Evolutionary conservation across 164 flowering plant genomes (phyloP).

Genomic region (Malania oleifera): DNA sequence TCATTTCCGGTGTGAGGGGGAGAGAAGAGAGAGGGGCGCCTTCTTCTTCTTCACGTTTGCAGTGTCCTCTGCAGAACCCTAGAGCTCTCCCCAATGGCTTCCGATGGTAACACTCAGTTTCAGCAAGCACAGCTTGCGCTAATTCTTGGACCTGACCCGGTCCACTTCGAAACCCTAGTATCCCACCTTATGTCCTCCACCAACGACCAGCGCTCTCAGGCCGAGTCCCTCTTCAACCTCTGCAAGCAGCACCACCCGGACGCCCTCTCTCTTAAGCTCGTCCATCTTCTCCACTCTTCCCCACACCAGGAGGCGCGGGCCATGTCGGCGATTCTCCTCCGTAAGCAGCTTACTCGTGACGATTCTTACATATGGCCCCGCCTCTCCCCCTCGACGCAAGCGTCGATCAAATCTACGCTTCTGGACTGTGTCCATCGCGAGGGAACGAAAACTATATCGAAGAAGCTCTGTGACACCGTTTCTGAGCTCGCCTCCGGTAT

Average conservation of each 20-base stretch:
- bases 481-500: conserved; percentile 23
- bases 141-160: conserved; percentile 27
- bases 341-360: conserved; percentile 17
- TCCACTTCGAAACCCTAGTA: conserved; percentile 34
- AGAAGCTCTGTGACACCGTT: conserved; percentile 26
- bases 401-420: conserved; percentile 14
- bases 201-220: conserved; percentile 35
- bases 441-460: conserved; percentile 15
- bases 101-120: conserved; percentile 19
- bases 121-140: conserved; percentile 29
- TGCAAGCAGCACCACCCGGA: conserved; percentile 30
- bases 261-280: conserved; percentile 24
- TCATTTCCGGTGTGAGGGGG: not conserved
- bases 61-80: conserved; percentile 6
- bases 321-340: conserved; percentile 29
- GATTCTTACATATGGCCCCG: conserved; percentile 19
- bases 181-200: conserved; percentile 32
- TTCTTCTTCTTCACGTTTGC: too few relatives aligned
- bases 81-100: conserved; percentile 18
- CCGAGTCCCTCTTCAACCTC: conserved; percentile 30
- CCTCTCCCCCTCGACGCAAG: conserved; percentile 15
- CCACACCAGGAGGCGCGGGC: conserved; percentile 21
- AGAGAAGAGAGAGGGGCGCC: conserved; percentile 4
- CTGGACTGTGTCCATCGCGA: conserved; percentile 18
- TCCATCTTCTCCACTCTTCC: conserved; percentile 18